phyloP scores from a whole-genome alignment of 1,139 yeast species.

The Groenewaldozyma auringiensis region DNA sequence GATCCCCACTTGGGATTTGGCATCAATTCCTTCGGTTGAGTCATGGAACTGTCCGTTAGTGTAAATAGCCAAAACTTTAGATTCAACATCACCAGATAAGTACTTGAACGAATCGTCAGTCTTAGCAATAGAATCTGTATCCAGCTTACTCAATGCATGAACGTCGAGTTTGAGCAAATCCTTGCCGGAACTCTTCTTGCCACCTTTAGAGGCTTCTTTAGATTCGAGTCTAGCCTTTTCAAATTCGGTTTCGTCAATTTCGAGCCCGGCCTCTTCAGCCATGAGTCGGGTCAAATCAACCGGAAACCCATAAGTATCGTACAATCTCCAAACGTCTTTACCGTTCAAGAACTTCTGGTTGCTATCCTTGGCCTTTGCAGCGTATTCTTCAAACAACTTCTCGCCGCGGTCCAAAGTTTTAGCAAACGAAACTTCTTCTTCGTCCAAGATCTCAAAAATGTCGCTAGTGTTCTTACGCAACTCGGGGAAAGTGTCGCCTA shows the following conservation, averaged over 20 bases:
- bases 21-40: constrained; percentile 36
- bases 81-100: constrained; percentile 28
- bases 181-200: constrained; percentile 56
- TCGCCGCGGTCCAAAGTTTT: constrained; percentile 98
- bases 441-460: constrained; percentile 84
- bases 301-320: constrained; percentile 99
- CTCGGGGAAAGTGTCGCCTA: constrained; percentile 86
- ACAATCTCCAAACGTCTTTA: constrained; percentile 94
- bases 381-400: constrained; percentile 88
- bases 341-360: constrained; percentile 78
- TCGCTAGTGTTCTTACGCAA: constrained; percentile 60
- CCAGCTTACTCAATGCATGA: constrained; percentile 60
- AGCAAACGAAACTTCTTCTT: constrained; percentile 91
- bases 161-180: constrained; percentile 75
- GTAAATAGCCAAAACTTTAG: constrained; percentile 58
- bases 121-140: constrained; percentile 50
- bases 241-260: constrained; percentile 84
- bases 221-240: constrained; percentile 84
- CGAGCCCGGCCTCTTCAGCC: constrained; percentile 98
- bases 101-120: constrained; percentile 74
- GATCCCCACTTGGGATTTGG: constrained; percentile 58
- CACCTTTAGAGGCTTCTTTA: constrained; percentile 91
- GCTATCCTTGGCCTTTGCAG: constrained; percentile 68
- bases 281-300: constrained; percentile 93
- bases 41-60: constrained; percentile 56